Conservation (phyloP, 75 land plant species). For the Pseudotsuga menziesii region DNA sequence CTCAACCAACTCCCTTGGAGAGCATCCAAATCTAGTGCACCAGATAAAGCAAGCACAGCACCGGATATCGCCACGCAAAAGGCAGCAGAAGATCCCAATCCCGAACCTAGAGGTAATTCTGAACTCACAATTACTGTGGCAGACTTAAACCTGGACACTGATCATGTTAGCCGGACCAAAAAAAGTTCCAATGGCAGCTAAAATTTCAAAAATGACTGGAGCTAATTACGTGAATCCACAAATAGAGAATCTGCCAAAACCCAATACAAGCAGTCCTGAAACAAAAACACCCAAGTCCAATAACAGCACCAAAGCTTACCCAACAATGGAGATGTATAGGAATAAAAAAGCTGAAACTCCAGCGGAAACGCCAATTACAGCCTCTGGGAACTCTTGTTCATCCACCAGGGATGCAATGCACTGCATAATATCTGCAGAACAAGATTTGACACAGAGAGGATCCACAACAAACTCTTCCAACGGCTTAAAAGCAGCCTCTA, state of each 20-base stretch:
- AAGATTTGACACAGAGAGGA: conserved; percentile 18
- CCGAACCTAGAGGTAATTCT: conserved; percentile 83
- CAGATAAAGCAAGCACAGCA: conserved; percentile 58
- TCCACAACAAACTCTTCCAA: not conserved
- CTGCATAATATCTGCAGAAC: conserved; percentile 18
- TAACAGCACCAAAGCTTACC: conserved; percentile 34
- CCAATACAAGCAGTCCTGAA: not conserved
- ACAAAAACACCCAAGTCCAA: not conserved
- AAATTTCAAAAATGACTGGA: not conserved
- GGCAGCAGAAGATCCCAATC: conserved; percentile 93
- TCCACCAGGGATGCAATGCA: conserved; percentile 35
- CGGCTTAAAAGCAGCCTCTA: conserved; percentile 29
- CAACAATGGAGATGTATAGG: conserved; percentile 64
- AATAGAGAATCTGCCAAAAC: not conserved
- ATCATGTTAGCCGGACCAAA: not conserved
- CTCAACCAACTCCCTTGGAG: conserved; percentile 29
- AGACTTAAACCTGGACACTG: conserved; percentile 53
- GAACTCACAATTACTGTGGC: conserved; percentile 58
- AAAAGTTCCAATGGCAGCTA: not conserved
- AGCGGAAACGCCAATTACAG: conserved; percentile 44
- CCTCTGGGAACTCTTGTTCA: conserved; percentile 51
- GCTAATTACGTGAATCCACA: not conserved
- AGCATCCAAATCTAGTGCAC: conserved; percentile 21
- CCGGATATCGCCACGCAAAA: conserved; percentile 76
- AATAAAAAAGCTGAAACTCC: conserved; percentile 74